A percentile compares a stretch with the other conserved stretches of the same genome.
phyloP scores from a whole-genome alignment of 768 basidiomycete genomes.

The Termitomyces titanicus region DNA sequence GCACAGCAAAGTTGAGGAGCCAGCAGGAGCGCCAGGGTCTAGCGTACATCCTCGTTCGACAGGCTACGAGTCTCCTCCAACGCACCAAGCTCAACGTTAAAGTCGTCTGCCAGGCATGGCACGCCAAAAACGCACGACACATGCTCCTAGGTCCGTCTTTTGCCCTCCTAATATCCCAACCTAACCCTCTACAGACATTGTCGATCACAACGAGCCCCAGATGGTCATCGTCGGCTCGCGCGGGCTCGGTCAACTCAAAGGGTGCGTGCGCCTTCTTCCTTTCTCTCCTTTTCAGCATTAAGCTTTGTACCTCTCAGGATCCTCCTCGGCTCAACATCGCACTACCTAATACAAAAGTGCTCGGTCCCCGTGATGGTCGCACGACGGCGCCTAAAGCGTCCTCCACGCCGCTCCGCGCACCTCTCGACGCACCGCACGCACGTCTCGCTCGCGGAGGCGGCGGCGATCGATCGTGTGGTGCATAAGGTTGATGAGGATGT shows the following conservation, averaged over 20 bases:
- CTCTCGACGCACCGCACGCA: slow-evolving; percentile 78
- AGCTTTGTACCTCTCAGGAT: slow-evolving; percentile 49
- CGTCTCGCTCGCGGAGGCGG: slow-evolving; percentile 82
- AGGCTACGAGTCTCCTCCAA: slow-evolving; percentile 86
- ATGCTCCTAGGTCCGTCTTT: slow-evolving; percentile 68
- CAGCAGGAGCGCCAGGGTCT: slow-evolving; percentile 96
- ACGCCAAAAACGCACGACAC: slow-evolving; percentile 91
- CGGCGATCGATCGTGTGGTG: slow-evolving; percentile 86
- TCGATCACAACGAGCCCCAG: slow-evolving; percentile 81
- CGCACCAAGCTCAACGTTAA: slow-evolving; percentile 86
- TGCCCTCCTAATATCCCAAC: background rate
- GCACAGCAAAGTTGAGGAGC: slow-evolving; percentile 72
- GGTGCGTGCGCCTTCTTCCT: slow-evolving; percentile 43
- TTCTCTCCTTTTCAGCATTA: background rate
- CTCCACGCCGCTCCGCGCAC: slow-evolving; percentile 76
- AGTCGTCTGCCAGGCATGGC: slow-evolving; percentile 92
- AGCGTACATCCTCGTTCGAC: slow-evolving; percentile 84
- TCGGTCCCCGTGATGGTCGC: slow-evolving; percentile 98
- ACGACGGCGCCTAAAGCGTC: slow-evolving; percentile 84
- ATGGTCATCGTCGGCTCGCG: slow-evolving; percentile 97
- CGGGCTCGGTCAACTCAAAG: slow-evolving; percentile 82
- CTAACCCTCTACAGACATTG: slow-evolving; percentile 50
- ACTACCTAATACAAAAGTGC: slow-evolving; percentile 92
- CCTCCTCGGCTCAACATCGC: slow-evolving; percentile 90
- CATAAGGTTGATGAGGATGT: slow-evolving; percentile 85